These are phyloP conservation scores for Nakataea oryzae DNA, from an alignment of 2,329 filamentous ascomycete species.

Conservation along the genomic window DNA sequence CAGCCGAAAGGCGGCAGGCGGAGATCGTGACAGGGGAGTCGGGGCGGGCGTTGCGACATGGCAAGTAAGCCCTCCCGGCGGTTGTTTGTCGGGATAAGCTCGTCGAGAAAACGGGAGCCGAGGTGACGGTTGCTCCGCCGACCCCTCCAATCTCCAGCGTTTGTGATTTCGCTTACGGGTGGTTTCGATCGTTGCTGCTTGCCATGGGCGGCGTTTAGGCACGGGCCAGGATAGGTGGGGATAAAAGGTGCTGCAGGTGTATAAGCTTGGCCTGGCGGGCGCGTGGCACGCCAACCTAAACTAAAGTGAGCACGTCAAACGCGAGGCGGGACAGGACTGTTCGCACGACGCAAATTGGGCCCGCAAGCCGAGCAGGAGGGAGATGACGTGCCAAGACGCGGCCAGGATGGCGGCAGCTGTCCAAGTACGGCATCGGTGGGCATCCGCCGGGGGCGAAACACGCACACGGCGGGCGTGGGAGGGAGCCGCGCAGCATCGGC, in stretches of 20 bases:
- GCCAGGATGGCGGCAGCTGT: not conserved
- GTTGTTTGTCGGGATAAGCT: not conserved
- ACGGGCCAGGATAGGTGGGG: not conserved
- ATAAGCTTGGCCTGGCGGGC: not conserved
- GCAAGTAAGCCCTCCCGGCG: not conserved
- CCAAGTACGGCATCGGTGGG: not conserved
- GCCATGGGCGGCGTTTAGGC: not conserved
- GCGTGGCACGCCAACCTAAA: not conserved
- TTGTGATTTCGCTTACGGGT: not conserved
- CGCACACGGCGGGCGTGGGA: not conserved
- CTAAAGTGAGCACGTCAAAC: not conserved
- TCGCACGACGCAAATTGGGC: not conserved
- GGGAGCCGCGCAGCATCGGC: not conserved
- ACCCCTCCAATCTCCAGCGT: not conserved
- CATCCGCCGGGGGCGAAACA: not conserved
- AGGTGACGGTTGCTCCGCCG: not conserved
- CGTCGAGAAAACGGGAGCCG: not conserved
- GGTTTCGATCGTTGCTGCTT: not conserved
- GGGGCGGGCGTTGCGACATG: not conserved
- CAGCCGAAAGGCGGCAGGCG: not conserved
- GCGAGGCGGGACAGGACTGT: no score
- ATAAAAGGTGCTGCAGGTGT: no score
- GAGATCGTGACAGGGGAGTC: not conserved
- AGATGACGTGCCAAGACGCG: not conserved
- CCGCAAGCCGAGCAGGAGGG: no score